Base-by-base conservation (phyloP, 441 rosid species). In the Flueggea neowawraea region DNA sequence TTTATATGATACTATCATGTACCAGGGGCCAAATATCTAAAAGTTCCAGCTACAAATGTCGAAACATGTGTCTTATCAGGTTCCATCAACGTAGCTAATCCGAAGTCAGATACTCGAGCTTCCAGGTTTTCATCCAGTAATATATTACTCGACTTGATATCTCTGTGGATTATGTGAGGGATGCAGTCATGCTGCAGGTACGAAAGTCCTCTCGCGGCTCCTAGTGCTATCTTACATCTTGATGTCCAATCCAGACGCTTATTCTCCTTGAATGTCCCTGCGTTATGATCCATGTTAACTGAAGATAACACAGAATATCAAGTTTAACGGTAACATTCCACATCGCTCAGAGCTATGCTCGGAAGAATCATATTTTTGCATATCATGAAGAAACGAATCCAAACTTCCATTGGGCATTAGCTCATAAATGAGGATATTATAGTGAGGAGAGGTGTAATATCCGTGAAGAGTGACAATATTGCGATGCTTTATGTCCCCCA, bases 21-120 rank as follows among this genome's bases (percentile, higher is more conserved):
- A 87, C 95, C 92, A 45, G 96, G 95, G 74, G 99, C 85, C 32
- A 94, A 76, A 83, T 89, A 91, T 60, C 97, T 93, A 56, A 89
- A 90, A 52, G 96, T 90, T 65, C 97, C 97, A 4, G 92, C 96
- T 7, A 86, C 78, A 32, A 86, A 56, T 1, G 97, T 91, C 0
- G 99, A 91, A 61, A 89, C 92, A 67, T 86, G 96, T 70, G 97
- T 91, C 74, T 81, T 82, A 59, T 87, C 85, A 44, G 91, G 90
- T 60, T 80, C 85, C 89, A 90, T 94, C 73, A 90, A 74, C 5
- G 95, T 85, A 16, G 94, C 96, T 31, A 89, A 77, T 64, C 97
- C 94, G 4, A 94, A 91, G 82, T 91, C 97, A 0, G 95, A 87
- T 17, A 94, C 89, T 74, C 80, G 76, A 56, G 97, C 88, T 56